Evolutionary conservation across 345 rosid species (phyloP), one percentile per base, ranked within the genome.

Genomic region (Salix dunnii): DNA sequence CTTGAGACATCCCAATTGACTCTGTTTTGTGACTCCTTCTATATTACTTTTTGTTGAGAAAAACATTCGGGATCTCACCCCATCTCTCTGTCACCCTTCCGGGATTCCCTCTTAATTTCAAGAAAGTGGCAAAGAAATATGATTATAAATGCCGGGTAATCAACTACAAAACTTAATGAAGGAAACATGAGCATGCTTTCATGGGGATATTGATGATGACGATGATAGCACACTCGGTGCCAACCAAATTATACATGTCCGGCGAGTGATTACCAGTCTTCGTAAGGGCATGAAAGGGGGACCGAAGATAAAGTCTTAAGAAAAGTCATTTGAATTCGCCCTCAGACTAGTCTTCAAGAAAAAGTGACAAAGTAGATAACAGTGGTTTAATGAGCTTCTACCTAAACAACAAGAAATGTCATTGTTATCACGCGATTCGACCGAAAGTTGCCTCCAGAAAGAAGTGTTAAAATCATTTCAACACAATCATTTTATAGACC

Each of bases 401-500:
- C 87, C 84, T 81, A 83, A 79, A 82, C 80, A 72, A 67, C 68
- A 81, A 79, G 86, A 77, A 74, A 82, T 33, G 85, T 82, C 87
- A 40, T 46, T 87, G 81, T 82, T 79, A 64, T 85, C 88, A 87
- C 84, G 85, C 85, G 82, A 83, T 73, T 79, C 60, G 60, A 30
- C 79, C 77, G 58, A 84, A 87, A 81, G 81, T 71, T 65, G 83
- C 74, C 73, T 77, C 85, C 78, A 75, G 83, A 43, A 71, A 78
- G 53, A 27, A 60, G 62, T 55, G 68, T 64, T 51, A 72, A 72
- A 17, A 7, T 31, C 30, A 17, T 64, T 63, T 64, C 58, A 13
- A n/a, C 38, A 43, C 36, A 33, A 33, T 53, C 60, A n/a, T 53
- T 7, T 40, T 40, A 53, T 2, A 53, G 23, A 21, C 60, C 60